Evolutionary conservation across 768 basidiomycete genomes (phyloP).

Genomic region (Saitozyma sp.): DNA sequence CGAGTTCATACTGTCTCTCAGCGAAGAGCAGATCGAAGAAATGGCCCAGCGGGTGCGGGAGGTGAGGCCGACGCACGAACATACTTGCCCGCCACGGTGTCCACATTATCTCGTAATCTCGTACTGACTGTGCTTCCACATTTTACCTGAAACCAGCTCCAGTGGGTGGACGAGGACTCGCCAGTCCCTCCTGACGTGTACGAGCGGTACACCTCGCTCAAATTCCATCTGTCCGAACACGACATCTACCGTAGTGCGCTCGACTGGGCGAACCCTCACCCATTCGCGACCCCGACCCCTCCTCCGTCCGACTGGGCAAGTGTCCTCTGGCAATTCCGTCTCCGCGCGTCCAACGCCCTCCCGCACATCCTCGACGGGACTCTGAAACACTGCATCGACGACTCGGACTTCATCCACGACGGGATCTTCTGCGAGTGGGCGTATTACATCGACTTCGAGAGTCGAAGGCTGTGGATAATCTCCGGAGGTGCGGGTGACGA

Average conservation of each 20-base stretch:
- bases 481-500: too few species aligned
- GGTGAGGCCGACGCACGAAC: background rate
- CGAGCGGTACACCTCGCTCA: background rate
- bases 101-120: background rate
- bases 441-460: constrained; percentile 15
- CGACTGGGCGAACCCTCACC: background rate
- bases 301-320: background rate
- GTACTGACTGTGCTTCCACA: too few species aligned
- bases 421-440: constrained; percentile 4
- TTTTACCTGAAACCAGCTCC: background rate
- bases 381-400: constrained; percentile 9
- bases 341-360: background rate
- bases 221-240: constrained; percentile 1
- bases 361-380: constrained; percentile 9
- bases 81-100: background rate
- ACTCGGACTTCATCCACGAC: constrained; percentile 2
- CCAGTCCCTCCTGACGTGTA: background rate
- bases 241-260: background rate
- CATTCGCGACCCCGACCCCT: background rate
- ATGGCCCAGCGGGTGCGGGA: constrained; percentile 7
- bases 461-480: background rate
- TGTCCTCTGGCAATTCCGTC: too few species aligned
- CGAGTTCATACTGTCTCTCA: constrained; percentile 11
- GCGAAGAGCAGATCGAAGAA: constrained; percentile 2
- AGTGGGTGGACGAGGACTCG: constrained; percentile 1